Conservation (phyloP, 1,284 basidiomycete genomes). For the Kalmanozyma brasiliensis region DNA sequence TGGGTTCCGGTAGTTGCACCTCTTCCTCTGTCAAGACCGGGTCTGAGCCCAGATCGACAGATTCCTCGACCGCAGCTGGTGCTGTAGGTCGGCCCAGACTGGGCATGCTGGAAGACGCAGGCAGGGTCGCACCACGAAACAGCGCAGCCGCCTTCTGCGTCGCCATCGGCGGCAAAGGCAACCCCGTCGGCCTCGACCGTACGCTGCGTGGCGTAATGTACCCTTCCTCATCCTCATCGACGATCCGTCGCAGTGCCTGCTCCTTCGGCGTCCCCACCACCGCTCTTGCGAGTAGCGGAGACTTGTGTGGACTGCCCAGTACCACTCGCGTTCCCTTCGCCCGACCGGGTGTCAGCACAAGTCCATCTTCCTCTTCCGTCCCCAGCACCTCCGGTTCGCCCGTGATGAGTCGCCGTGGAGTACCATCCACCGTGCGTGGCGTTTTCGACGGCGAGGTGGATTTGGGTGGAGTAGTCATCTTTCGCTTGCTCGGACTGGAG, state of each 20-base stretch:
- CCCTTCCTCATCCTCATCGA: constrained; percentile 43
- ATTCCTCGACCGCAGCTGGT: no score
- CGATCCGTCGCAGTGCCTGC: constrained; percentile 21
- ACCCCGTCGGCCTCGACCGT: constrained; percentile 32
- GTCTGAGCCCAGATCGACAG: constrained; percentile 9
- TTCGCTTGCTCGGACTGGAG: constrained; percentile 34
- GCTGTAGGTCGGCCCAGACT: no score
- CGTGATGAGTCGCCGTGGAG: constrained; percentile 22
- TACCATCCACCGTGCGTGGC: constrained; percentile 16
- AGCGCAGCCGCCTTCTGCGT: constrained; percentile 42
- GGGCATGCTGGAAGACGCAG: constrained; percentile 21
- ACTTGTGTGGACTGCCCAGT: constrained; percentile 37
- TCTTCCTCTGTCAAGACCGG: not conserved
- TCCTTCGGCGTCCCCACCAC: constrained; percentile 23
- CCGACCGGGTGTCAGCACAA: constrained; percentile 46
- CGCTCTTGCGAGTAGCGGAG: constrained; percentile 17
- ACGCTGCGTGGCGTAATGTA: constrained; percentile 46
- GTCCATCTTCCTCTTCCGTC: constrained; percentile 46
- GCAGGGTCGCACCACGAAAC: constrained; percentile 19
- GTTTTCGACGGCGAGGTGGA: constrained; percentile 38
- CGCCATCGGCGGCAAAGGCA: constrained; percentile 33
- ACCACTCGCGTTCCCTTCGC: constrained; percentile 29
- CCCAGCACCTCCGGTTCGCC: constrained; percentile 28
- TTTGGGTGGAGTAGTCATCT: constrained; percentile 26
- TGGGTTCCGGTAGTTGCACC: constrained; percentile 11